Percentiles rank a stretch among this genome's conserved stretches.
These are phyloP conservation scores for Elsinoe necatrix DNA, from an alignment of 2,329 filamentous ascomycete genomes.

Conservation along the genomic window DNA sequence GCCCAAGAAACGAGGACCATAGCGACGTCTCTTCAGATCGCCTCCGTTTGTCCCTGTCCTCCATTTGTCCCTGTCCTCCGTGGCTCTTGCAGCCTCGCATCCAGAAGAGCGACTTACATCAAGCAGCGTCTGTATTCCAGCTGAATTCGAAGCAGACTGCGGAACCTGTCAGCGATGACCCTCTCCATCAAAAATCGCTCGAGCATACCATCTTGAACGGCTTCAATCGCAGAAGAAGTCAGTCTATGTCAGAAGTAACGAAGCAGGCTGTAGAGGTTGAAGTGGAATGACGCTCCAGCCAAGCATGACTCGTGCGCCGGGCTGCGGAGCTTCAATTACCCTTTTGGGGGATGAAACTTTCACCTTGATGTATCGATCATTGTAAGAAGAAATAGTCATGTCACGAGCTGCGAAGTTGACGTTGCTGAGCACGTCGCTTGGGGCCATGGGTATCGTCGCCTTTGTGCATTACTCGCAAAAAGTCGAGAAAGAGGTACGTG, in stretches of 20 bases:
- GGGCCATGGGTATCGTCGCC: slow-evolving; percentile 66
- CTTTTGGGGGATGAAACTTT: background rate
- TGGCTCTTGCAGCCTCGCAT: background rate
- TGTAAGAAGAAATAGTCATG: slow-evolving; percentile 39
- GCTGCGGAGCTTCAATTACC: slow-evolving; percentile 5
- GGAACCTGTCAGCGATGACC: slow-evolving; percentile 23
- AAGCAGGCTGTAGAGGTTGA: slow-evolving; percentile 13
- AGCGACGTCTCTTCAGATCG: too few species aligned
- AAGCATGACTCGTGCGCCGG: background rate
- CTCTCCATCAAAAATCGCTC: background rate
- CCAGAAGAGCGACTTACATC: slow-evolving; percentile 58
- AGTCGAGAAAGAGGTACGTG: slow-evolving; percentile 69
- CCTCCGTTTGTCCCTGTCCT: too few species aligned
- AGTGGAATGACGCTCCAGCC: slow-evolving; percentile 6
- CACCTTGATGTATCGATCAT: background rate
- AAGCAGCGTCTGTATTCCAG: slow-evolving; percentile 96
- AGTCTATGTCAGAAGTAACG: background rate
- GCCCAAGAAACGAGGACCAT: too few species aligned
- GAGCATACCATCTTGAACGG: slow-evolving; percentile 23
- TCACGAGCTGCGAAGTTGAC: slow-evolving; percentile 85
- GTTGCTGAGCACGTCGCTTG: slow-evolving; percentile 65
- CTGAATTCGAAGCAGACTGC: slow-evolving; percentile 95
- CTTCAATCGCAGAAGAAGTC: background rate
- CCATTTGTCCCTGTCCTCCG: background rate
- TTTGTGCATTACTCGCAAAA: slow-evolving; percentile 88